These are phyloP conservation scores for Boletus huronensis DNA, from an alignment of 768 basidiomycete genomes.

Conservation along the genomic window DNA sequence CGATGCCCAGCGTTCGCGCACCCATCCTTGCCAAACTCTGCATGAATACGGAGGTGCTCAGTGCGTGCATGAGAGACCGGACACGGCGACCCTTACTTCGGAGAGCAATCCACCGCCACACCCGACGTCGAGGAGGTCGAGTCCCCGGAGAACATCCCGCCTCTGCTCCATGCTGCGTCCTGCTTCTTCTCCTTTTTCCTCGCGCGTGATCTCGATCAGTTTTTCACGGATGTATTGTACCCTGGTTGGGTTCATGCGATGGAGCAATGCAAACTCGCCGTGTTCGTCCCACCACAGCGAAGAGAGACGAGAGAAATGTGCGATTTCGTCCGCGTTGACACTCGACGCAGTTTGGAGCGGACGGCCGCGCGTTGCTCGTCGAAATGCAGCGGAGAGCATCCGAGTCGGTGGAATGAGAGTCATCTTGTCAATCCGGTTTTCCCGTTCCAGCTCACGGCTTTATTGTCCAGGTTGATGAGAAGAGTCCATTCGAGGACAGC, in stretches of 20 bases:
- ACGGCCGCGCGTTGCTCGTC: conserved; percentile 16
- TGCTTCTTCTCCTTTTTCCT: conserved; percentile 42
- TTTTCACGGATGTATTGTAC: conserved; percentile 81
- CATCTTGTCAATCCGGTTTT: no score
- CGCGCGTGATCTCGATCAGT: conserved; percentile 56
- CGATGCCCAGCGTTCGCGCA: conserved; percentile 85
- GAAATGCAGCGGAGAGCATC: conserved; percentile 22
- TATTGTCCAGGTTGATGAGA: no score
- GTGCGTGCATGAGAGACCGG: background rate
- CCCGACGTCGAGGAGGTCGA: conserved; percentile 84
- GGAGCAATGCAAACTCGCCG: conserved; percentile 85
- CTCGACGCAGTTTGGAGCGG: conserved; percentile 25
- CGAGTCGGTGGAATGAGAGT: background rate
- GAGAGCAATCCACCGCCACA: conserved; percentile 94
- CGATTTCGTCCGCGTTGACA: conserved; percentile 77
- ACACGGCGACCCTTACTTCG: conserved; percentile 55
- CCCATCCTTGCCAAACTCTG: conserved; percentile 88
- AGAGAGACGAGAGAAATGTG: conserved; percentile 84
- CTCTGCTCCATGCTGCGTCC: conserved; percentile 29
- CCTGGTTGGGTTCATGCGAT: conserved; percentile 92
- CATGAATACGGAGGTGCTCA: background rate
- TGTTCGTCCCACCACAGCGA: conserved; percentile 95
- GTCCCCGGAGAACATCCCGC: conserved; percentile 48
- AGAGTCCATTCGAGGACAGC: no score
- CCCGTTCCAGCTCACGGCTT: background rate